A percentile compares a stretch with the other conserved stretches of the same genome.
Conservation (phyloP, 2,329 filamentous ascomycete species). For the Clonostachys byssicola region DNA sequence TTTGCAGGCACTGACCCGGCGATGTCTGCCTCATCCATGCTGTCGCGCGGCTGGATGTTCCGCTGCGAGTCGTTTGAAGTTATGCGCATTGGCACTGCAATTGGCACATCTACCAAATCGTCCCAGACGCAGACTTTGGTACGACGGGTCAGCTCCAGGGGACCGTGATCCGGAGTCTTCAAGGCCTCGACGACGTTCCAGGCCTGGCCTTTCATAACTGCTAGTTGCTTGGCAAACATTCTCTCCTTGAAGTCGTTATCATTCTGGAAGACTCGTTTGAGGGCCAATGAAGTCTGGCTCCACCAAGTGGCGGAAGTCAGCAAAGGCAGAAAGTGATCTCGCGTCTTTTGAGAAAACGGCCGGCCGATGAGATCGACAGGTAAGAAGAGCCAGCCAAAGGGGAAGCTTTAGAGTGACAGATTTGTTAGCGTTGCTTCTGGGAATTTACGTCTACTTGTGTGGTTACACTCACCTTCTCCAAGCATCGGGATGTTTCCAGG, state of each 20-base stretch:
- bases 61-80: constrained; percentile 82
- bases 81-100: constrained; percentile 83
- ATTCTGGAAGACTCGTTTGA: constrained; percentile 84
- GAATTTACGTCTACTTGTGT: neutral
- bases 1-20: constrained; percentile 26
- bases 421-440: neutral
- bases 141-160: constrained; percentile 84
- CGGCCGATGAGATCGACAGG: constrained; percentile 94
- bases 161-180: constrained; percentile 88
- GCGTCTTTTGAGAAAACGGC: constrained; percentile 90
- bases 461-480: constrained; percentile 48
- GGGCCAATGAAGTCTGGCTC: constrained; percentile 84
- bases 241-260: constrained; percentile 96
- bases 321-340: constrained; percentile 92
- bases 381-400: constrained; percentile 97
- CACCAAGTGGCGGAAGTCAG: constrained; percentile 96
- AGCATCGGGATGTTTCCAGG: constrained; percentile 97
- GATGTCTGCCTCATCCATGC: constrained; percentile 86
- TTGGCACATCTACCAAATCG: constrained; percentile 91
- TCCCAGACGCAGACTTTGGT: constrained; percentile 97
- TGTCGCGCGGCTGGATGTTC: constrained; percentile 39
- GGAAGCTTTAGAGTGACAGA: constrained; percentile 58
- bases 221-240: constrained; percentile 98
- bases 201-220: constrained; percentile 98
- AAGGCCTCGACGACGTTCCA: constrained; percentile 99